Conservation (phyloP, 441 rosid species). For the Theobroma grandiflorum region DNA sequence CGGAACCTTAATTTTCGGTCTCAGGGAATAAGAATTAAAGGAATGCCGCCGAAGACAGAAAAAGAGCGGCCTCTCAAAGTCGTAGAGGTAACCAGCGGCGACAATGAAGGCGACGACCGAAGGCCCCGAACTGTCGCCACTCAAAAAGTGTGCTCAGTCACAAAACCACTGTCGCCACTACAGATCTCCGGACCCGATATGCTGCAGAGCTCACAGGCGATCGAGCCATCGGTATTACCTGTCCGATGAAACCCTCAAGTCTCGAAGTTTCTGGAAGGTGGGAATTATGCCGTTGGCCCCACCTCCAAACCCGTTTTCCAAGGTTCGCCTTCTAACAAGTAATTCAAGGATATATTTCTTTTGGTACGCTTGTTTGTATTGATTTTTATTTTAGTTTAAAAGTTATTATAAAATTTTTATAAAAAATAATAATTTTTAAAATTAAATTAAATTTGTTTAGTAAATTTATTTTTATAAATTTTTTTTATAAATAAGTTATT, state of each 20-base stretch:
- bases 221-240: slow-evolving; percentile 29
- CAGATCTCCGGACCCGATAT: neutral
- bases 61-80: slow-evolving; percentile 31
- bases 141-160: slow-evolving; percentile 19
- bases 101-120: slow-evolving; percentile 43
- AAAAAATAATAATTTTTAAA: too few species aligned
- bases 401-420: too few species aligned
- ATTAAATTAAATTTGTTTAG: too few species aligned
- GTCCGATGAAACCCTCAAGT: slow-evolving; percentile 43
- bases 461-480: too few species aligned
- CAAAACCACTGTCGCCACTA: slow-evolving; percentile 24
- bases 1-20: neutral
- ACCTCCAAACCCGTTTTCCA: slow-evolving; percentile 30
- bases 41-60: slow-evolving; percentile 46
- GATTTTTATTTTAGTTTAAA: too few species aligned
- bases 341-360: too few species aligned
- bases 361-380: too few species aligned
- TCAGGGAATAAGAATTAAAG: neutral
- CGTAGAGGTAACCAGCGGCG: slow-evolving; percentile 51
- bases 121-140: slow-evolving; percentile 20
- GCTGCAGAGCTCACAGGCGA: slow-evolving; percentile 28
- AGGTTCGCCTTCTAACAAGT: slow-evolving; percentile 42
- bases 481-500: too few species aligned
- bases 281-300: slow-evolving; percentile 52
- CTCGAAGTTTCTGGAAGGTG: slow-evolving; percentile 90